Evolutionary conservation across 495 filamentous ascomycete species (phyloP).

Genomic region (Cenococcum geophilum): DNA sequence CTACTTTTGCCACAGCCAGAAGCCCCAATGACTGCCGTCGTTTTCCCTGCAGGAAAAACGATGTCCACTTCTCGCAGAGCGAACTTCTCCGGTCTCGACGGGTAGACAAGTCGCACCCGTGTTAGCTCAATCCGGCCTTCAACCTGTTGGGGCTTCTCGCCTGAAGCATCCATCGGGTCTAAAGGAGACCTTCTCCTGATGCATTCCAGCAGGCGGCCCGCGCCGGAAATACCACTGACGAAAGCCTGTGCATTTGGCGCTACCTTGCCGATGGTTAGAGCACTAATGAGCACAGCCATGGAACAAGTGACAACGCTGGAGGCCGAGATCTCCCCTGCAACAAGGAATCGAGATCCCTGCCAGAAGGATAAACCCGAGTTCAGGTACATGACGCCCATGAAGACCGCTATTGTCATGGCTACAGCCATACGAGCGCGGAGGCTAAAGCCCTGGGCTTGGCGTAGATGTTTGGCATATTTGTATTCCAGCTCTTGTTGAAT

Average conservation of each 20-base stretch:
- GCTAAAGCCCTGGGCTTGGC: slow-evolving; percentile 58
- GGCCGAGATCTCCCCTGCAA: slow-evolving; percentile 52
- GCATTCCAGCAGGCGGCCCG: slow-evolving; percentile 77
- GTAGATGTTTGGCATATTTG: slow-evolving; percentile 67
- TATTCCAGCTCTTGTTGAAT: slow-evolving; percentile 86
- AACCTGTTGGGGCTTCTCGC: slow-evolving; percentile 60
- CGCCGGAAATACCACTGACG: slow-evolving; percentile 70
- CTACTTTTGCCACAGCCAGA: slow-evolving; percentile 87
- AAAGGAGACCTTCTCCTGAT: slow-evolving; percentile 82
- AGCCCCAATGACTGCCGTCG: slow-evolving; percentile 78
- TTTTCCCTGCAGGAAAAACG: slow-evolving; percentile 75
- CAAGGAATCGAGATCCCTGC: slow-evolving; percentile 77
- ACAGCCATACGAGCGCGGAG: no score
- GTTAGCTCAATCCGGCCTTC: slow-evolving; percentile 72
- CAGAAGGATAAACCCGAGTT: slow-evolving; percentile 88
- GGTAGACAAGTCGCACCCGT: slow-evolving; percentile 83
- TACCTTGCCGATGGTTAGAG: slow-evolving; percentile 83
- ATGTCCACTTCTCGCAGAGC: slow-evolving; percentile 79
- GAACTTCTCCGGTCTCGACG: slow-evolving; percentile 77
- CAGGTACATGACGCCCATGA: slow-evolving; percentile 76
- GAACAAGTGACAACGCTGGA: slow-evolving; percentile 64
- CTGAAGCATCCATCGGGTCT: slow-evolving; percentile 66
- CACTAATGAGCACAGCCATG: slow-evolving; percentile 81
- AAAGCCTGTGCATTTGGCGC: slow-evolving; percentile 79
- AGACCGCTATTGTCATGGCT: slow-evolving; percentile 67